Evolutionary conservation across 768 basidiomycete species (phyloP).

Genomic region (Rhodotorula paludigena): DNA sequence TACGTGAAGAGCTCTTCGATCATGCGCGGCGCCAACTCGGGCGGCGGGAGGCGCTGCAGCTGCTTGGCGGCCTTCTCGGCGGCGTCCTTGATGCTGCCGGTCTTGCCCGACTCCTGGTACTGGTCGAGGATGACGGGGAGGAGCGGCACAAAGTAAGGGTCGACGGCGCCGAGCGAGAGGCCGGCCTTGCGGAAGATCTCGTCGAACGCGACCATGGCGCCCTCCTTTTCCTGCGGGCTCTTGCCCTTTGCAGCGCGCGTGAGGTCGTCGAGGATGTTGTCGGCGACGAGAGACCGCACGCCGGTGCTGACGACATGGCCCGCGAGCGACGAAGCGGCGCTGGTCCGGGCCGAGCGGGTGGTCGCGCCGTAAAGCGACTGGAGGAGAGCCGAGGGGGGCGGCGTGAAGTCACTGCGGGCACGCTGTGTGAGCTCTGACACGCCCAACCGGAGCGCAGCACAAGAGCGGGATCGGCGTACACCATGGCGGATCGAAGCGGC

Average conservation of each 20-base stretch:
- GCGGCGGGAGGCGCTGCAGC: constrained; percentile 75
- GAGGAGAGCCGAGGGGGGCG: constrained; percentile 34
- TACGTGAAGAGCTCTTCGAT: constrained; percentile 59
- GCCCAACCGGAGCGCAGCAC: too few relatives aligned
- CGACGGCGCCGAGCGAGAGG: constrained; percentile 60
- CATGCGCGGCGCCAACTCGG: constrained; percentile 65
- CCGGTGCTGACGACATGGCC: constrained; percentile 37
- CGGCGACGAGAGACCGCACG: constrained; percentile 36
- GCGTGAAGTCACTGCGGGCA: background rate
- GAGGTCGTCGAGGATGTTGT: constrained; percentile 58
- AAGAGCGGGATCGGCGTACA: too few relatives aligned
- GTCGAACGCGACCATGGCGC: constrained; percentile 72
- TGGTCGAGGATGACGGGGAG: constrained; percentile 74
- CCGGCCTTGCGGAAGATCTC: constrained; percentile 55
- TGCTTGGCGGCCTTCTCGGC: constrained; percentile 75
- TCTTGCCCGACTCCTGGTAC: constrained; percentile 92
- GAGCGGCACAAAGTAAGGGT: constrained; percentile 69
- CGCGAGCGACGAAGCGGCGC: constrained; percentile 38
- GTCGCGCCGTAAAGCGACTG: constrained; percentile 36
- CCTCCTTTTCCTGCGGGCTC: constrained; percentile 82
- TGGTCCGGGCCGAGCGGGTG: constrained; percentile 31
- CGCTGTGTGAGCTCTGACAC: too few relatives aligned
- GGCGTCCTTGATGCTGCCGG: constrained; percentile 79
- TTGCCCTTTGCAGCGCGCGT: constrained; percentile 72
- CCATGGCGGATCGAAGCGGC: too few relatives aligned